Conservation (phyloP, 768 basidiomycete genomes). For the Kwoniella europaea region DNA sequence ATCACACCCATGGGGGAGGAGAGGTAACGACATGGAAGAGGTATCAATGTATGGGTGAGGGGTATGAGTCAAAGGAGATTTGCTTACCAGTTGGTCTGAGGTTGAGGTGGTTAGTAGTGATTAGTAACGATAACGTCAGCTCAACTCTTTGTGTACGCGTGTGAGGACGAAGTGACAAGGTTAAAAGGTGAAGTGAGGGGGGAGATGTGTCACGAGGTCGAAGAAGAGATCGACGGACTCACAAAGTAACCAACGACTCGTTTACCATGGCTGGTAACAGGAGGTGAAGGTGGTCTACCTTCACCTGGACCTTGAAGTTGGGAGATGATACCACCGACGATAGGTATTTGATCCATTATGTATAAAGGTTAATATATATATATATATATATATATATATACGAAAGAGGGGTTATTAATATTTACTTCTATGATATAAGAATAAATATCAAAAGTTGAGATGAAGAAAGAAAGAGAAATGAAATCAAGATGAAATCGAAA, state of each 20-base stretch:
- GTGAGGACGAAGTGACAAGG: not conserved
- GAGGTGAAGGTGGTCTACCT: not conserved
- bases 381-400: not conserved
- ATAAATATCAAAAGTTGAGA: not conserved
- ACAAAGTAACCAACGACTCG: slow-evolving; percentile 22
- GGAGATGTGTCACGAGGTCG: not conserved
- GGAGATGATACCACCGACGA: slow-evolving; percentile 3
- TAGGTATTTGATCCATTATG: slow-evolving; percentile 5
- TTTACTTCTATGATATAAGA: not conserved
- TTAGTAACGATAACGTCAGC: not conserved
- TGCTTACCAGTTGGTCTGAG: slow-evolving; percentile 20
- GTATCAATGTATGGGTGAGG: not conserved
- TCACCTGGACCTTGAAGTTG: not conserved
- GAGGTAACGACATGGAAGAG: not conserved
- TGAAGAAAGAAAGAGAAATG: slow-evolving; percentile 15
- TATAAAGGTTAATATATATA: not conserved
- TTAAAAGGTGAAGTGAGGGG: not conserved
- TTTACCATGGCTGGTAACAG: slow-evolving; percentile 3
- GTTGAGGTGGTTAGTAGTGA: not conserved
- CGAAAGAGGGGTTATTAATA: not conserved
- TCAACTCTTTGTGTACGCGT: not conserved
- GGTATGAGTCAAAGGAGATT: not conserved
- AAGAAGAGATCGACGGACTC: not conserved
- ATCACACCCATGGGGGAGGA: not conserved
- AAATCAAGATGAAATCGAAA: not conserved